Conservation (phyloP, 805 yeast genomes). For the Ogataea polymorpha region DNA sequence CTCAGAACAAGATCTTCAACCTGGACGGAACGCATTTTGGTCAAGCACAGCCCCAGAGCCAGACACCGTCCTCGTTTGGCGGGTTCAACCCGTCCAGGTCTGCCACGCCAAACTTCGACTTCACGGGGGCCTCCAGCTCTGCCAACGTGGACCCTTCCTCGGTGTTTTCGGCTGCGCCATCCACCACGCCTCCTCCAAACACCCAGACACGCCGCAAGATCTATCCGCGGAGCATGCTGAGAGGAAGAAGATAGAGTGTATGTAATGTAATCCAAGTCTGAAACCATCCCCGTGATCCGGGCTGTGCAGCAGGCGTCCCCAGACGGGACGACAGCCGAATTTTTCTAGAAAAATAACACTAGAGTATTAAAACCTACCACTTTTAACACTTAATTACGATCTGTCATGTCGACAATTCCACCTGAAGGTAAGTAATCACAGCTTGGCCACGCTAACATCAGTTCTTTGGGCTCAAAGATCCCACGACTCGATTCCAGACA, state of each 20-base stretch:
- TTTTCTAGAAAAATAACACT: conserved; percentile 4
- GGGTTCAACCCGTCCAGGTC: conserved; percentile 26
- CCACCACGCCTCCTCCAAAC: conserved; percentile 22
- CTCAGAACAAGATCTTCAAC: conserved; percentile 19
- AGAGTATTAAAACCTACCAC: neutral
- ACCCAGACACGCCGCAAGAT: conserved; percentile 18
- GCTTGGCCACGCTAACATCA: conserved; percentile 17
- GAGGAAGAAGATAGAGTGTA: conserved; percentile 18
- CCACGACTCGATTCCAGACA: conserved; percentile 61
- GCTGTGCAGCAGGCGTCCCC: conserved; percentile 3
- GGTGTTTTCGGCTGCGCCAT: conserved; percentile 24
- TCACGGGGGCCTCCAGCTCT: conserved; percentile 27
- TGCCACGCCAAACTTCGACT: conserved; percentile 33
- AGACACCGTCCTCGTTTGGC: conserved; percentile 10
- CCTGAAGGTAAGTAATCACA: conserved; percentile 32
- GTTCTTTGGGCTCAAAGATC: conserved; percentile 98
- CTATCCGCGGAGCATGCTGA: conserved; percentile 21
- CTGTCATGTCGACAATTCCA: conserved; percentile 25
- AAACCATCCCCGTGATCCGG: conserved; percentile 6
- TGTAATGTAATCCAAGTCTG: conserved; percentile 5
- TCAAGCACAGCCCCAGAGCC: conserved; percentile 9
- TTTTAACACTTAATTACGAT: neutral
- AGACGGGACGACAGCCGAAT: neutral
- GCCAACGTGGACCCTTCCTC: conserved; percentile 28
- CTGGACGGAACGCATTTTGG: conserved; percentile 13